phyloP scores from a whole-genome alignment of 805 yeast species.

The Schwanniomyces polymorphus region DNA sequence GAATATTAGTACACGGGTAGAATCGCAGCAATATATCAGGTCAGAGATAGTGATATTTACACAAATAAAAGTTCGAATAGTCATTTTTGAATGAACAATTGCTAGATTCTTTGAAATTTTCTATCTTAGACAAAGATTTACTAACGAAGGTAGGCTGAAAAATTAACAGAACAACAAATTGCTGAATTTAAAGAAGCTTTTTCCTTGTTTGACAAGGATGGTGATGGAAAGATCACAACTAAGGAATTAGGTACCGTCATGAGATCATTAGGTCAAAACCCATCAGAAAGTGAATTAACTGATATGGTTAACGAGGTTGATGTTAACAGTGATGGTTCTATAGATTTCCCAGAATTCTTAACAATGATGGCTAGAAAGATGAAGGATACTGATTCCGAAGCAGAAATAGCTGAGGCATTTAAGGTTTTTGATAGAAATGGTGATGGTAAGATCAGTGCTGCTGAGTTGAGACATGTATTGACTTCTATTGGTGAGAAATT shows the following conservation, averaged over 20 bases:
- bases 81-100: no score
- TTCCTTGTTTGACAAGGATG: constrained; percentile 93
- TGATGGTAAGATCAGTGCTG: constrained; percentile 94
- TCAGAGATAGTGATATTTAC: no score
- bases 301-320: constrained; percentile 98
- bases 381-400: constrained; percentile 96
- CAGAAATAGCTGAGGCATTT: constrained; percentile 96
- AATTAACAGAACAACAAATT: constrained; percentile 93
- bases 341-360: constrained; percentile 49
- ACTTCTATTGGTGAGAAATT: constrained; percentile 97
- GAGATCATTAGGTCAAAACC: constrained; percentile 98
- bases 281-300: constrained; percentile 92
- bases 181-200: constrained; percentile 98
- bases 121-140: constrained; percentile 3
- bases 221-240: constrained; percentile 95
- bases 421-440: constrained; percentile 96
- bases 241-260: constrained; percentile 95
- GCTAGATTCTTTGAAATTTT: not conserved
- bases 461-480: constrained; percentile 94
- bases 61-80: no score
- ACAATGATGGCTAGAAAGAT: constrained; percentile 61
- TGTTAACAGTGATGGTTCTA: constrained; percentile 84
- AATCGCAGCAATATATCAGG: no score
- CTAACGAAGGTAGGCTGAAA: constrained; percentile 62
- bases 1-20: not conserved